phyloP scores from a whole-genome alignment of 2,329 filamentous ascomycete genomes.

The Gaeumannomyces sp. region DNA sequence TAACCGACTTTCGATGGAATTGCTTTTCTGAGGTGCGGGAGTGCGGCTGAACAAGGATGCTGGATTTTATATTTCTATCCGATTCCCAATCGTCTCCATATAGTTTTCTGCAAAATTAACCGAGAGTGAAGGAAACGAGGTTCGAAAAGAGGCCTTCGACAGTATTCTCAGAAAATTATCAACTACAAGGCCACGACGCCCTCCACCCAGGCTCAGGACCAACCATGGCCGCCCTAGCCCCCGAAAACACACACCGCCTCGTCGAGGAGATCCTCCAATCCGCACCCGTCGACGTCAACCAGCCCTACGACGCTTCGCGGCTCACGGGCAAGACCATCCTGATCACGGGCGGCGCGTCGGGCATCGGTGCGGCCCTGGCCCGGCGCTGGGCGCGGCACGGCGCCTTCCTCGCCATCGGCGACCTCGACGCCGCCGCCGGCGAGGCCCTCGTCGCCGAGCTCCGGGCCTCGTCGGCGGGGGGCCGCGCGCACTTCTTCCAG shows the following conservation, averaged over 20 bases:
- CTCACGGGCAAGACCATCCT: constrained; percentile 52
- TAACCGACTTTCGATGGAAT: background rate
- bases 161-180: too few relatives aligned
- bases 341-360: constrained; percentile 59
- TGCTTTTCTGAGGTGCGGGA: background rate
- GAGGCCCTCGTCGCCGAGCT: constrained; percentile 48
- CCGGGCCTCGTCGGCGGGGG: constrained; percentile 30
- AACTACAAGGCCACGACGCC: too few relatives aligned
- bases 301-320: constrained; percentile 6
- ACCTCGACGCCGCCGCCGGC: constrained; percentile 50
- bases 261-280: constrained; percentile 12
- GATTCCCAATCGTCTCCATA: background rate
- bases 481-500: constrained; percentile 51
- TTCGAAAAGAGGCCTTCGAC: too few relatives aligned
- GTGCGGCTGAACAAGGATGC: background rate
- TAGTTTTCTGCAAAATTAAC: background rate
- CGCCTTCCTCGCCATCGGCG: constrained; percentile 57
- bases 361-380: constrained; percentile 50
- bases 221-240: constrained; percentile 1
- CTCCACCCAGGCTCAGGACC: too few relatives aligned
- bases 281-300: constrained; percentile 5
- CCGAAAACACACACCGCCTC: constrained; percentile 6
- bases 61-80: background rate
- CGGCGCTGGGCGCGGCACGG: constrained; percentile 47
- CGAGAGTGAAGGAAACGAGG: background rate